Evolutionary conservation across 441 rosid species (phyloP), one percentile per base, ranked within the genome.

Genomic region (Adansonia rubrostipa): DNA sequence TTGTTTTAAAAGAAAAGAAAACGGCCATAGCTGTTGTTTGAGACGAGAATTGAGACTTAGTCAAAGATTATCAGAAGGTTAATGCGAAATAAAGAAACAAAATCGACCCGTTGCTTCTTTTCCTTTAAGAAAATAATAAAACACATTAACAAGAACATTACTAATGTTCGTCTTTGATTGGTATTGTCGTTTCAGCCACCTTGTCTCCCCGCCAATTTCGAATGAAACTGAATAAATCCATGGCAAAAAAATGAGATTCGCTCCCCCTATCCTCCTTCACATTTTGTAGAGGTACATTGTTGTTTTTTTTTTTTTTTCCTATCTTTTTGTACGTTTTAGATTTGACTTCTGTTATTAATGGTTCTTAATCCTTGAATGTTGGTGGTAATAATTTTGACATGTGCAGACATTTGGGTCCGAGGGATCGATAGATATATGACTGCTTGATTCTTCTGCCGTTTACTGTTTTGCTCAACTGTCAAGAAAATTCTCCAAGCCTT

Each of bases 231-330:
- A 56, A 57, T 15, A 64, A 76, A 14, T 20, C 54, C 65, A 48
- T 76, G 54, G 79, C 75, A 78, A 82, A 42, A 65, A 10, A n/a
- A 47, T 10, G 6, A 11, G 65, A 45, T 78, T 83, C 65, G 36
- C 67, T 28, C 78, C 50, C 58, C 40, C 28, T 44, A 28, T 50
- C 77, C 76, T 79, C 83, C 61, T 75, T 50, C 61, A 71, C 76
- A 76, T 71, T 80, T 76, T 67, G 84, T 88, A 80, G 85, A 89
- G 94, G 92, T 86, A 83, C 1, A 7, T 15, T 48, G 33, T 28
- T 28, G 33, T 54, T 6, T 22, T 19, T n/a, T 78, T 61, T 7
- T 33, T 13, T n/a, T 78, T 61, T 7, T 33, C 4, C 33, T 28
- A 51, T 51, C 44, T 40, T 40, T 40, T 40, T 28, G 6, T 40